Evolutionary conservation across 2,329 filamentous ascomycete species (phyloP).

Genomic region (Arthrobotrys entomopaga): DNA sequence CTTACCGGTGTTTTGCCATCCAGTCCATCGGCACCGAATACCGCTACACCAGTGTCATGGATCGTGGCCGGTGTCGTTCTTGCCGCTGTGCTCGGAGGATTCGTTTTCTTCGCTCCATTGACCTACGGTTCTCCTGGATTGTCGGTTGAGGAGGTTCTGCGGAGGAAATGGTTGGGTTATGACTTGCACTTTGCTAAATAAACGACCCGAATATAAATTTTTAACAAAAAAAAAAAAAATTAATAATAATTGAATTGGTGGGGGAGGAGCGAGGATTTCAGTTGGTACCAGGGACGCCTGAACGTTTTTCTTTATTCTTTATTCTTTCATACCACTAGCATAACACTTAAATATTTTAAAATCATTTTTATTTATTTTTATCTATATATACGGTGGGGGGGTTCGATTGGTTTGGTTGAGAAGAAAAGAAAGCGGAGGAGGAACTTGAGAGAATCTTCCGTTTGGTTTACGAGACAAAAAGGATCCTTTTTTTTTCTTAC

Average conservation of each 20-base stretch:
- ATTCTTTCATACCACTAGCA: neutral
- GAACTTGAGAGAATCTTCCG: too few relatives aligned
- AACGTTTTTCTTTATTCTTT: conserved; percentile 5
- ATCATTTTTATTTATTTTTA: neutral
- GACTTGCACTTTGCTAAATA: conserved; percentile 99
- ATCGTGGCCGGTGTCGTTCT: conserved; percentile 78
- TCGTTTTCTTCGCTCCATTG: conserved; percentile 85
- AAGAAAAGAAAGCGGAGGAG: neutral
- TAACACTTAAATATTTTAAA: too few relatives aligned
- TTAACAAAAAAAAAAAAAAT: neutral
- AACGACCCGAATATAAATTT: conserved; percentile 48
- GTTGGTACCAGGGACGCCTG: neutral
- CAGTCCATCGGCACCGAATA: conserved; percentile 30
- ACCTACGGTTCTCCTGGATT: conserved; percentile 95
- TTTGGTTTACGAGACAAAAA: conserved; percentile 3
- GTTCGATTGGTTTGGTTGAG: neutral
- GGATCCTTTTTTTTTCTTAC: conserved; percentile 1
- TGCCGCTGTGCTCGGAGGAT: conserved; percentile 77
- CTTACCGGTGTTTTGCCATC: conserved; percentile 60
- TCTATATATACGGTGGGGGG: neutral
- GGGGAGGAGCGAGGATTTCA: neutral
- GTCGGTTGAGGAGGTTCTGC: conserved; percentile 77
- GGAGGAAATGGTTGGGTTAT: conserved; percentile 95
- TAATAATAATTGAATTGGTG: neutral
- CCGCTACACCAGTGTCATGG: conserved; percentile 69